Evolutionary conservation across 2,329 filamentous ascomycete species (phyloP), one percentile per base, ranked within the genome.

Genomic region (Periconia sp.): DNA sequence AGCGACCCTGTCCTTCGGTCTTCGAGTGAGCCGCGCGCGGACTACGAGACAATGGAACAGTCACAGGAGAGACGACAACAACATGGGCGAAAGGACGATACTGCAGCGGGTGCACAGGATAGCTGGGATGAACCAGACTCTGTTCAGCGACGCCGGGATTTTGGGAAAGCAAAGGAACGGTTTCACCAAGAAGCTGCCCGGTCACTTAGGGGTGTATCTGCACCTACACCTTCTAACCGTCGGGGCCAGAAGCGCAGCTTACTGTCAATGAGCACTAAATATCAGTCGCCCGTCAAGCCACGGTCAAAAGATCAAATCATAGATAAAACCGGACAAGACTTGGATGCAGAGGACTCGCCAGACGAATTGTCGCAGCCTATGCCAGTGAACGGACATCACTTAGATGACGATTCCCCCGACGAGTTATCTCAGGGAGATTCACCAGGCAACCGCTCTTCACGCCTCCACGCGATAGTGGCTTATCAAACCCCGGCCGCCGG

Each of bases 11-110:
- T 54, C 26, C 21, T 65, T 15, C 50, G 62, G 35, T 62, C 66
- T 18, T 62, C 65, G n/a, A 68, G 68, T 44, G 72, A 74, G 40
- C 73, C 74, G 7, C 57, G 72, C 43, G 60, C 69, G n/a, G 65
- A 64, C 23, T 76, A 76, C 38, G 65, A 67, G 24, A 71, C 71
- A 19, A 73, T 74, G 68, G 65, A 70, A 37, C 69, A 75, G 47
- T 75, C 73, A 22, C 73, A 76, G 43, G 71, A 75, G 41, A 57
- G 56, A 26, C 61, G 71, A 11, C 63, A 60, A 34, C 55, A 45
- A 5, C 57, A 52, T 13, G 43, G 43, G 17, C 41, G 49, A 28
- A 36, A 49, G 19, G 43, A 62, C 10, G 40, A 45, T 11, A 38
- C 33, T 26, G 40, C 45, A 13, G 25, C 49, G 25, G 41, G 49